Base-by-base conservation (phyloP, 208 protist species). In the Acanthamoeba castellanii region DNA sequence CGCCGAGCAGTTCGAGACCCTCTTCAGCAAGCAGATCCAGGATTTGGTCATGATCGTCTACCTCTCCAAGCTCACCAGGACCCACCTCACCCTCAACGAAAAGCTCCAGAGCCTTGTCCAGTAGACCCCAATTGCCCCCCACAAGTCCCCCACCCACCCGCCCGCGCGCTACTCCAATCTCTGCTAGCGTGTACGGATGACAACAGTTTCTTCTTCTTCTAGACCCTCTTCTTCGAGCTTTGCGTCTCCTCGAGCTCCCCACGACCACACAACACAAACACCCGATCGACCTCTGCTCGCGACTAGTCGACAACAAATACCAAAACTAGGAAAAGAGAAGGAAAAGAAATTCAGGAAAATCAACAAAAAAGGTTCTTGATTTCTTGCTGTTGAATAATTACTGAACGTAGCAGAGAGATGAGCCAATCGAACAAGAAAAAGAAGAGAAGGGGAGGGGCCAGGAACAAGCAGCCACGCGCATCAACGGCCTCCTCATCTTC, bases 1-100 rank as follows among this genome's bases (percentile, higher is more conserved):
- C 32, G 50, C 95, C 13, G 47, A 88, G 27, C 84, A 92, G 25
- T 96, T 98, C 76, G 96, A 97, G 32, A 94, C 96, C 50, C 52
- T 97, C 52, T 97, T 98, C 96, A 97, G 97, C 94, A 96, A 95
- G 66, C 95, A 93, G 32, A 92, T 98, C 7, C 95, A 98, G 96
- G 97, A 98, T 81, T 81, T 98, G 47, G 82, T 98, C 13, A 97
- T 97, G 95, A 95, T 97, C 57, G 96, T 97, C 64, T 98, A 98
- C 64, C 94, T 98, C 27, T 87, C 96, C 13, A 97, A 96, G 76
- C 90, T 98, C 57, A 97, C 96, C 30, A 68, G 96, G 45, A 96
- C 96, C 50, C 97, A 98, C 91, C 85, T 98, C n/a, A 95, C 96
- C 42, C 70, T 98, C 13, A 94, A 96, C 45, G 95, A 97, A 32